A percentile compares a stretch with the other conserved stretches of the same genome.
phyloP scores from a whole-genome alignment of 2,329 filamentous ascomycete genomes.

The Xylariaceae sp. region DNA sequence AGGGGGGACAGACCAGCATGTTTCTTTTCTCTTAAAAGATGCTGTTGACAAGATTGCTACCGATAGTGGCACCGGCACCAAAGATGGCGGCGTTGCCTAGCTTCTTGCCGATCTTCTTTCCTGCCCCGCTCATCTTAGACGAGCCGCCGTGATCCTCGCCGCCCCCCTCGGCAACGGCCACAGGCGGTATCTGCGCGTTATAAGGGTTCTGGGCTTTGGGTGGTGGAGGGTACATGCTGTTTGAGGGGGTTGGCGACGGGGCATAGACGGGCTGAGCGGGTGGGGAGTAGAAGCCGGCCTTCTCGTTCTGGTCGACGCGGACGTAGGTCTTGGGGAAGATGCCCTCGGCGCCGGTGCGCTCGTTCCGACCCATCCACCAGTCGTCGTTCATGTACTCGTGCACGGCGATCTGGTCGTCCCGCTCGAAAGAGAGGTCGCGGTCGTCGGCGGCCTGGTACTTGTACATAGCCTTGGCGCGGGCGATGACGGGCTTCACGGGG shows the following conservation, averaged over 20 bases:
- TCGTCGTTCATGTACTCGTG: conserved; percentile 93
- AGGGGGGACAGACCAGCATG: not conserved
- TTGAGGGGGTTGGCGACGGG: conserved; percentile 22
- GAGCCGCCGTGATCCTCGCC: conserved; percentile 30
- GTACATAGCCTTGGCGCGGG: conserved; percentile 76
- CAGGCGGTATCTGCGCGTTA: conserved; percentile 64
- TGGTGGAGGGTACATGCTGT: conserved; percentile 37
- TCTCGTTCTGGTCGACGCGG: conserved; percentile 56
- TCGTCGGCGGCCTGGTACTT: conserved; percentile 72
- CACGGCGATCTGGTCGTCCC: conserved; percentile 74
- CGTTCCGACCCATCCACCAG: conserved; percentile 91
- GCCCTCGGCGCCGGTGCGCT: conserved; percentile 75
- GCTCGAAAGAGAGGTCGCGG: conserved; percentile 74
- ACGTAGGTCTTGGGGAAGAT: conserved; percentile 96
- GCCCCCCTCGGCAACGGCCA: conserved; percentile 63
- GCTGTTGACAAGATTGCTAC: conserved; percentile 81
- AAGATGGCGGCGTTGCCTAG: conserved; percentile 79
- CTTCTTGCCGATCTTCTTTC: conserved; percentile 97
- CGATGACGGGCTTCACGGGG: conserved; percentile 54
- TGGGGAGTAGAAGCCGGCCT: conserved; percentile 33
- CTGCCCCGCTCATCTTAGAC: conserved; percentile 59
- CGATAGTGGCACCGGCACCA: conserved; percentile 86
- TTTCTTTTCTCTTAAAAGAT: conserved; percentile 61
- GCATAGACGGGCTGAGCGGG: conserved; percentile 26
- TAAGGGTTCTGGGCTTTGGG: conserved; percentile 54